phyloP scores from a whole-genome alignment of 2,329 filamentous ascomycete genomes.

The Penicillium sp. region DNA sequence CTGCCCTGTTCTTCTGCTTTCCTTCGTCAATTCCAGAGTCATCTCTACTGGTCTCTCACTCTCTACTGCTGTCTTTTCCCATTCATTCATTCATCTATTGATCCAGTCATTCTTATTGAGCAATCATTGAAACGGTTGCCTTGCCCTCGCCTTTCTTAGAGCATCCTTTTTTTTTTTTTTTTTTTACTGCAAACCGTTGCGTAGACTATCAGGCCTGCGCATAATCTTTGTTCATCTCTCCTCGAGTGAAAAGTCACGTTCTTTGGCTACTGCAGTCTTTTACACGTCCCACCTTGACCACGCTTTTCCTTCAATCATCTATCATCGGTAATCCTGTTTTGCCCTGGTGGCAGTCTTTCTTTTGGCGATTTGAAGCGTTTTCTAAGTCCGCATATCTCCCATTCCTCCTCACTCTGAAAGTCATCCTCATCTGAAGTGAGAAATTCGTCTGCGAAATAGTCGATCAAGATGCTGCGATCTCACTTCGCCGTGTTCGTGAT shows the following conservation, averaged over 20 bases:
- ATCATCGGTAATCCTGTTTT: too few relatives aligned
- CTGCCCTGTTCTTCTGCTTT: slow-evolving; percentile 3
- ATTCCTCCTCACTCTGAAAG: not conserved
- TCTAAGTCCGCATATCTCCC: not conserved
- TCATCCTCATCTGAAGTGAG: not conserved
- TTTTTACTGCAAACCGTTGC: not conserved
- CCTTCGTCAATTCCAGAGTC: not conserved
- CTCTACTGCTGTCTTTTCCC: not conserved
- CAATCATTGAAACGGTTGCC: too few relatives aligned
- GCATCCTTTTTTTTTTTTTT: too few relatives aligned
- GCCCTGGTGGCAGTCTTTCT: not conserved
- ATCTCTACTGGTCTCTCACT: slow-evolving; percentile 4
- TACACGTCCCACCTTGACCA: not conserved
- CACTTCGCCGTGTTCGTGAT: slow-evolving; percentile 7
- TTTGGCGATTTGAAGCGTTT: too few relatives aligned
- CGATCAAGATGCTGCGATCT: slow-evolving; percentile 14
- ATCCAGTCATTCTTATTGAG: too few relatives aligned
- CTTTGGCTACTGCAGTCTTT: not conserved
- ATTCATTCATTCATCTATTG: too few relatives aligned
- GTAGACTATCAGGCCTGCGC: not conserved
- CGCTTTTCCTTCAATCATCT: not conserved
- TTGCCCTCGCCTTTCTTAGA: too few relatives aligned
- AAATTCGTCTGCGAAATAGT: slow-evolving; percentile 2
- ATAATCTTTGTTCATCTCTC: not conserved
- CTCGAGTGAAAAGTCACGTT: not conserved